phyloP scores from a whole-genome alignment of 768 basidiomycete species.

The Lactarius evosmus region DNA sequence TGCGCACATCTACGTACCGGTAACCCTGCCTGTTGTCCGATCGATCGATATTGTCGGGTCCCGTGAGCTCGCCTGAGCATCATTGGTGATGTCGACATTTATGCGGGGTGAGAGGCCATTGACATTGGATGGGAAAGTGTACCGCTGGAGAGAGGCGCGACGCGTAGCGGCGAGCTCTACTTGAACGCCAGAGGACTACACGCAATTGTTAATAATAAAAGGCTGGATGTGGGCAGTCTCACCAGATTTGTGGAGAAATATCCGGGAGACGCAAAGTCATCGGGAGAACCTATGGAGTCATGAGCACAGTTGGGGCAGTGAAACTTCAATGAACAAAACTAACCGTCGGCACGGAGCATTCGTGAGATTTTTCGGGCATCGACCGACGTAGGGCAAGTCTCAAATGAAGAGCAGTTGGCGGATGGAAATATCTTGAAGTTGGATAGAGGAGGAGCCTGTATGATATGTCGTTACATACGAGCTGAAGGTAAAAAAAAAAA shows the following conservation, averaged over 20 bases:
- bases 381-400: conserved; percentile 50
- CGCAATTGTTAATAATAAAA: neutral
- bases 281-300: conserved; percentile 45
- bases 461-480: neutral
- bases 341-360: conserved; percentile 51
- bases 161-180: conserved; percentile 60
- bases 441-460: conserved; percentile 50
- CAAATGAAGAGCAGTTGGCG: conserved; percentile 48
- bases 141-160: conserved; percentile 55
- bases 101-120: conserved; percentile 44
- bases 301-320: neutral
- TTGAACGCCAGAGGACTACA: conserved; percentile 51
- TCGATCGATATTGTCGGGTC: conserved; percentile 49
- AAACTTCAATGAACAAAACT: conserved; percentile 8
- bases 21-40: conserved; percentile 43
- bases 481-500: conserved; percentile 3
- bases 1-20: neutral
- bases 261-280: conserved; percentile 61
- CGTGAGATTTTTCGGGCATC: conserved; percentile 45
- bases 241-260: conserved; percentile 64
- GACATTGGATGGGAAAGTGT: conserved; percentile 33
- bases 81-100: conserved; percentile 59
- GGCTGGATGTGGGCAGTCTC: conserved; percentile 17
- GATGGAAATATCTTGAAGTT: conserved; percentile 63
- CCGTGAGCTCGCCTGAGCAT: conserved; percentile 52